Conservation (phyloP, 352 stramenopile species). For the Phytophthora agathidicida region DNA sequence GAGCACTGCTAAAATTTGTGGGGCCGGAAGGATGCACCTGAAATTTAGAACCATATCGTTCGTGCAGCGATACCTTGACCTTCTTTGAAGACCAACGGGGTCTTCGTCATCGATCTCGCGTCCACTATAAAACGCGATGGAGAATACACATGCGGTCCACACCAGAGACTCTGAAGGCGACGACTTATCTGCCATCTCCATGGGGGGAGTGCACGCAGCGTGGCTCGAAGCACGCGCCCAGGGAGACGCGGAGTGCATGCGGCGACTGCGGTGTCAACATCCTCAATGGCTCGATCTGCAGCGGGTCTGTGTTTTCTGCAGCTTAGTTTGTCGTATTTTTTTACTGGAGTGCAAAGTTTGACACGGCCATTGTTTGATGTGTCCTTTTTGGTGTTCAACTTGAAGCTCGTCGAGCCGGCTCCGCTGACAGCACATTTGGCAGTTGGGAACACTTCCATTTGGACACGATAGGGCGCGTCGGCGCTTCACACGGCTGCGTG, state of each 20-base stretch:
- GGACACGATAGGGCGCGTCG: conserved; percentile 18
- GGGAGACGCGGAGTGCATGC: conserved; percentile 15
- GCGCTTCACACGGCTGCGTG: conserved; percentile 29
- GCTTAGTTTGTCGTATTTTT: too few species aligned
- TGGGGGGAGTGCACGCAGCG: conserved; percentile 12
- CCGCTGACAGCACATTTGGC: conserved; percentile 19
- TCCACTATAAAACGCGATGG: neutral
- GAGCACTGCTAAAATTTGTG: too few species aligned
- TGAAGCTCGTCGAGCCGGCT: conserved; percentile 4
- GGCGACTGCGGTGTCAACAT: conserved; percentile 8
- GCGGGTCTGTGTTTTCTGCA: conserved; percentile 10
- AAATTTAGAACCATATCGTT: too few species aligned
- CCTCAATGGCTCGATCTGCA: conserved; percentile 30
- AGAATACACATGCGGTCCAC: too few species aligned
- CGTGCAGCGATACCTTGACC: too few species aligned
- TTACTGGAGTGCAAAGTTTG: too few species aligned
- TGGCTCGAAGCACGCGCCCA: conserved; percentile 21
- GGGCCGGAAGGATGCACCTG: too few species aligned
- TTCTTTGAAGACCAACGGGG: too few species aligned
- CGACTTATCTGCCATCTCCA: neutral
- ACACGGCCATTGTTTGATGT: too few species aligned
- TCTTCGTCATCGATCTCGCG: too few species aligned
- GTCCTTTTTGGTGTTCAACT: too few species aligned
- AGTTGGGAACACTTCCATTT: conserved; percentile 33
- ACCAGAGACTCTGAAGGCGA: too few species aligned